Conservation (phyloP, 768 basidiomycete species). For the Suillus subaureus region DNA sequence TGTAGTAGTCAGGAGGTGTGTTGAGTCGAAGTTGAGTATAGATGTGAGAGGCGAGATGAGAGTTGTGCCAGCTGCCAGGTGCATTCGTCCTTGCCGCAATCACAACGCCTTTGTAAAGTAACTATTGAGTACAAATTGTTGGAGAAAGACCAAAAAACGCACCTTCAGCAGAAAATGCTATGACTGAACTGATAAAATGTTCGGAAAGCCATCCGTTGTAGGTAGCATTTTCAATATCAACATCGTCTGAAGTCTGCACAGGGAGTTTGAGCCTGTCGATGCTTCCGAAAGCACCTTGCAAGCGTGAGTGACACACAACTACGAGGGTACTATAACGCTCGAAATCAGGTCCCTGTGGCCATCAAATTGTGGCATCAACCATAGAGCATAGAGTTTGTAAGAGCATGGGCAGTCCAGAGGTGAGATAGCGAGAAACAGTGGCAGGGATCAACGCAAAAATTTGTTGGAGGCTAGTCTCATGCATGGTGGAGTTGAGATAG, state of each 20-base stretch:
- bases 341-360: too few relatives aligned
- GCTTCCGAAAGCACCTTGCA: constrained; percentile 25
- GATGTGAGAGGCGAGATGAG: constrained; percentile 40
- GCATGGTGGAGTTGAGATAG: too few relatives aligned
- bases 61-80: constrained; percentile 54
- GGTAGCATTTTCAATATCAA: constrained; percentile 47
- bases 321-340: too few relatives aligned
- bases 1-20: constrained; percentile 44
- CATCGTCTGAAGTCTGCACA: constrained; percentile 38
- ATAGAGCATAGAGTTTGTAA: too few relatives aligned
- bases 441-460: too few relatives aligned
- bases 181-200: too few relatives aligned
- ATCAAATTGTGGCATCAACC: too few relatives aligned
- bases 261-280: constrained; percentile 45
- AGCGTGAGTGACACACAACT: too few relatives aligned
- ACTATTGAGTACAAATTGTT: not conserved
- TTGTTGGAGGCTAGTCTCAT: too few relatives aligned
- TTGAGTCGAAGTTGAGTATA: constrained; percentile 35
- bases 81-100: constrained; percentile 39
- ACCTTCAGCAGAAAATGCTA: constrained; percentile 35
- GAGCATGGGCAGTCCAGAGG: too few relatives aligned
- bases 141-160: not conserved
- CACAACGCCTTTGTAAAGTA: constrained; percentile 34
- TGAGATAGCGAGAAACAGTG: too few relatives aligned
- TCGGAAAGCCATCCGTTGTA: constrained; percentile 46